A percentile compares a stretch with the other conserved stretches of the same genome.
phyloP scores from a whole-genome alignment of 805 yeast genomes.

The Metschnikowia drakensbergensis region DNA sequence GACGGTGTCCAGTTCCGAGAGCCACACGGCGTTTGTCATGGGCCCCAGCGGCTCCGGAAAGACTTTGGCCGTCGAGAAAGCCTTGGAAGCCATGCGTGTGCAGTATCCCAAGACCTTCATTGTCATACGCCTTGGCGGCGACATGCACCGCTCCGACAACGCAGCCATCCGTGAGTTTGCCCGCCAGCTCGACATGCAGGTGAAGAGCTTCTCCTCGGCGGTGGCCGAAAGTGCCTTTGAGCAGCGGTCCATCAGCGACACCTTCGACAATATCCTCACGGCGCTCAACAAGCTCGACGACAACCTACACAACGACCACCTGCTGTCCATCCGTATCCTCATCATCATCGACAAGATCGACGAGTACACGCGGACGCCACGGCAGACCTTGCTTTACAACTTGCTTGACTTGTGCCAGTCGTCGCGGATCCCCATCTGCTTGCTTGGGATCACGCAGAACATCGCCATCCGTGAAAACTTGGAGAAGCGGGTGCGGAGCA shows the following conservation, averaged over 20 bases:
- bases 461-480: slow-evolving; percentile 73
- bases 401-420: slow-evolving; percentile 81
- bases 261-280: slow-evolving; percentile 55
- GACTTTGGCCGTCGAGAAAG: slow-evolving; percentile 56
- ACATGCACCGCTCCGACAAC: slow-evolving; percentile 68
- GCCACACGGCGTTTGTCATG: slow-evolving; percentile 73
- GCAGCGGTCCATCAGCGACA: slow-evolving; percentile 52
- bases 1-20: slow-evolving; percentile 65
- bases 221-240: slow-evolving; percentile 35
- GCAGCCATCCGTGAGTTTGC: slow-evolving; percentile 84
- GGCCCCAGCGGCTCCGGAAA: slow-evolving; percentile 85
- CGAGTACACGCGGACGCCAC: slow-evolving; percentile 60
- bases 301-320: slow-evolving; percentile 15
- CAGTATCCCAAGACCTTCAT: slow-evolving; percentile 52
- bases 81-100: slow-evolving; percentile 42
- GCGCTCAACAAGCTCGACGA: slow-evolving; percentile 43
- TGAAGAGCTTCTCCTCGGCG: slow-evolving; percentile 15
- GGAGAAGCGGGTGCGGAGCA: slow-evolving; percentile 86
- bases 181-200: slow-evolving; percentile 60
- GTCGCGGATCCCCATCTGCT: slow-evolving; percentile 67
- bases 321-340: slow-evolving; percentile 51
- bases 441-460: slow-evolving; percentile 74
- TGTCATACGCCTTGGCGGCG: slow-evolving; percentile 63
- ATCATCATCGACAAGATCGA: slow-evolving; percentile 87
- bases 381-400: slow-evolving; percentile 84